Conservation (phyloP, 495 filamentous ascomycete species). For the Usnea hakonensis region DNA sequence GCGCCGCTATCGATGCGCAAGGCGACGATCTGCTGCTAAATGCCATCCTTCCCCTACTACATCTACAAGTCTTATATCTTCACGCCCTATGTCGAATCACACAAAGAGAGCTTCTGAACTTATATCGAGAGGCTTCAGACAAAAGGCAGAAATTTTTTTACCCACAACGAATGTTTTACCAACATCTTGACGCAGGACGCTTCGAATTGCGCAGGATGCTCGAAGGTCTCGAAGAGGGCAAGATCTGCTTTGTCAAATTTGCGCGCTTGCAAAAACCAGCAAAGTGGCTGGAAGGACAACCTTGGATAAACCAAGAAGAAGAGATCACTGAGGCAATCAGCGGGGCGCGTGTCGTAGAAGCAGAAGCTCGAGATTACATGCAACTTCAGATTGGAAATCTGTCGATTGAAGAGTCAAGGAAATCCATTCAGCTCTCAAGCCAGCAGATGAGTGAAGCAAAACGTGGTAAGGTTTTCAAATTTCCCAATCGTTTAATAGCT, state of each 20-base stretch:
- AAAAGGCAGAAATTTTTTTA: too few relatives aligned
- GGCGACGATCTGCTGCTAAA: background rate
- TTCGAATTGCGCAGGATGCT: background rate
- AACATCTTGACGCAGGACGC: background rate
- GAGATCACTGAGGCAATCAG: background rate
- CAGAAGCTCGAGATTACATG: constrained; percentile 2
- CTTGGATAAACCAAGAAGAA: background rate
- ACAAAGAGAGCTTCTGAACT: background rate
- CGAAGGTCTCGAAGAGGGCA: background rate
- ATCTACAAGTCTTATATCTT: background rate
- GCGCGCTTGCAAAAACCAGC: background rate
- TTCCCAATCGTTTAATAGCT: background rate
- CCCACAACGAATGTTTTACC: background rate
- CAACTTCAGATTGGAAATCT: constrained; percentile 1
- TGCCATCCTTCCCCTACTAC: background rate
- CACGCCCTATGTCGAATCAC: background rate
- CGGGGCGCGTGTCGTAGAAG: background rate
- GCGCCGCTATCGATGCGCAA: background rate
- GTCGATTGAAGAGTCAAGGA: constrained; percentile 3
- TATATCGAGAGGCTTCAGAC: too few relatives aligned
- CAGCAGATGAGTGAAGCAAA: constrained; percentile 1
- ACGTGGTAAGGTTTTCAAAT: background rate
- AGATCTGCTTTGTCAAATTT: background rate
- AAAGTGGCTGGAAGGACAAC: background rate
- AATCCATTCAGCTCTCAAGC: constrained; percentile 5